Base-by-base conservation (phyloP, 768 basidiomycete species). In the Boletus sp. region DNA sequence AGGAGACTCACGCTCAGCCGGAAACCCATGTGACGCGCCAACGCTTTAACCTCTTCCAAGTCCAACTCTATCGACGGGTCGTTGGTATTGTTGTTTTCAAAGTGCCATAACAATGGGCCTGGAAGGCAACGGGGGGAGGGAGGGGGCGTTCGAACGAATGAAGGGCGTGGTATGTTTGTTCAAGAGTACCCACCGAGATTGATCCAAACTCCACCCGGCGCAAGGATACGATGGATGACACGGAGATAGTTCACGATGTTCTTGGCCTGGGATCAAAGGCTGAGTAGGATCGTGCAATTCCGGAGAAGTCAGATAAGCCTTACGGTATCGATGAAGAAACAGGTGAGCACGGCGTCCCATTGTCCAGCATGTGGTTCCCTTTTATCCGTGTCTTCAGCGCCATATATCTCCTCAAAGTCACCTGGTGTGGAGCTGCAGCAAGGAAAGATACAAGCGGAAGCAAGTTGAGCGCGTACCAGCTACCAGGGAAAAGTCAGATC, bases 41-140 rank as follows among this genome's bases (percentile, higher is more conserved):
- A 78, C 0, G 71, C 70, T 66, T 93, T 96, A 35, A 97, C 80
- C 65, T 98, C 94, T 54, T 91, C 89, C n/a, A 98, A 72, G 63
- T 86, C 87, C 17, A 98, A 77, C 71, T 98, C 95, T 34, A 98
- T 79, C 1, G 90, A 93, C 0, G 84, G 79, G 58, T 96, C 92
- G 58, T 84, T 83, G 39, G 83, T 82, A 51, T 69, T 78, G 65
- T 91, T 93, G 70, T 96, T 95, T 65, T 98, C 95, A 71, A 86
- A 98, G 68, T 98, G 96, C 95, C 96, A 98, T n/a, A 98, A 73
- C 1, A 96, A 73, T 0, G 96, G 96, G 3, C 95, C 94, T 87
- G 41, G 21, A 27, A 17, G 17, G 19, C 14, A 17, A n/a, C 3
- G 5, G 5, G 11, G 2, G 25, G 25, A 25, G 25, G 25, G 25